Evolutionary conservation across 2,329 filamentous ascomycete genomes (phyloP), one percentile per base, ranked within the genome.

Genomic region (Aspergillus hiratsukae): DNA sequence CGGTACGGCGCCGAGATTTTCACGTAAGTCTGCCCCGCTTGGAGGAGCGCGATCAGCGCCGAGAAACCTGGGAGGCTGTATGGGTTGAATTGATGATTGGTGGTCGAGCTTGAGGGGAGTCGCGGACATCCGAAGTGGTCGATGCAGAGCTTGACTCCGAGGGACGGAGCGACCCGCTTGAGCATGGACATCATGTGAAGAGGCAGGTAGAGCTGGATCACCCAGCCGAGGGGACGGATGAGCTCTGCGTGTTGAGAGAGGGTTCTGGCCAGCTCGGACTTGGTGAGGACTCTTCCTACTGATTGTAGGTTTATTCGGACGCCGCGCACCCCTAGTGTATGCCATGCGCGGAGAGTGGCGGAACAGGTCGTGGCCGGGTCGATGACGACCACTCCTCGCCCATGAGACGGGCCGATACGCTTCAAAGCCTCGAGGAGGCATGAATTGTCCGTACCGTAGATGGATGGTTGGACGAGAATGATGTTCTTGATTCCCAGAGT

Each of bases 1-100:
- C 83, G 77, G 68, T 87, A 87, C 0, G 82, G 78, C 0, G 80
- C 84, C 0, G 83, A 86, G 1, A 85, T 63, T 63, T 86, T 86
- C 54, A 84, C 75, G 65, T 79, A 86, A 1, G 80, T 81, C 25
- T 75, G 71, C 1, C 81, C 80, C 8, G 64, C 64, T 21, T 73
- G 68, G 31, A 83, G 70, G 6, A 87, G 66, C 4, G 72, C 67
- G 1, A 82, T 66, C 37, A 85, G 66, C 0, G 79, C 75, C 2
- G 67, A 59, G 61, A 84, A 84, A 0, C 82, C 83, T 1, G 72
- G 67, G 4, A 85, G 66, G 1, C 69, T 61, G 57, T 80, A 82
- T 5, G 76, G 78, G 65, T 76, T 66, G 49, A 37, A 72, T 65
- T 21, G 63, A 21, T 11, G 43, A 10, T 29, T 58, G 55, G 10